A percentile compares a stretch with the other conserved stretches of the same genome.
Conservation (phyloP, 1,284 basidiomycete genomes). For the Marasmius tenuissimus region DNA sequence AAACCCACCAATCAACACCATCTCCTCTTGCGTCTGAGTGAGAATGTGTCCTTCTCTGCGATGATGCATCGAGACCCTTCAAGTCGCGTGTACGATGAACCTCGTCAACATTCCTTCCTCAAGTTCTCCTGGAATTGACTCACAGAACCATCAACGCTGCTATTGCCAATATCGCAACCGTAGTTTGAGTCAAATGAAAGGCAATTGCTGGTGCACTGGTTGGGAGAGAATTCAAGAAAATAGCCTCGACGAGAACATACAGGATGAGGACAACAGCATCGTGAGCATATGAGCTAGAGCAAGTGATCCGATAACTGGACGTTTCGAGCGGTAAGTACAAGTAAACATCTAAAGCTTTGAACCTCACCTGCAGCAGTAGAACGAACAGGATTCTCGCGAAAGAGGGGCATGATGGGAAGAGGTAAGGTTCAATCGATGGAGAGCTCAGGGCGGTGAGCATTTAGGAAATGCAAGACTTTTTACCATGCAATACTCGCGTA, state of each 20-base stretch:
- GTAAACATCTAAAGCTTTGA: background rate
- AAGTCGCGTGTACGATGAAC: constrained; percentile 11
- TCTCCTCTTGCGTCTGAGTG: constrained; percentile 69
- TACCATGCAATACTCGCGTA: background rate
- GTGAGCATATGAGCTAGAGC: constrained; percentile 37
- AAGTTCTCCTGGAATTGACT: constrained; percentile 23
- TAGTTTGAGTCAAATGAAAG: constrained; percentile 69
- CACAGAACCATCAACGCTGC: constrained; percentile 63
- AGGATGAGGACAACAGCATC: constrained; percentile 40
- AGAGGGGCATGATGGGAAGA: constrained; percentile 32
- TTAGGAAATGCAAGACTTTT: background rate
- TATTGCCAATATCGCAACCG: constrained; percentile 65
- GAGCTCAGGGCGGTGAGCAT: background rate
- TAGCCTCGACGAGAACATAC: constrained; percentile 29
- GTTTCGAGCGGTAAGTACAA: constrained; percentile 2
- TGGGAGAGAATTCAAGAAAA: background rate
- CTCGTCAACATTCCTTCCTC: background rate
- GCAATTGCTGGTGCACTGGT: constrained; percentile 43
- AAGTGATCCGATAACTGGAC: constrained; percentile 33
- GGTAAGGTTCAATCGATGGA: background rate
- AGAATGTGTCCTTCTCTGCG: constrained; percentile 54
- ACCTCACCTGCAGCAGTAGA: constrained; percentile 34
- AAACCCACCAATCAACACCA: constrained; percentile 65
- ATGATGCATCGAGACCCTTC: constrained; percentile 66
- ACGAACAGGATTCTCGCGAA: constrained; percentile 38